Evolutionary conservation across 2,329 filamentous ascomycete species (phyloP).

Genomic region (Aspergillus sp.): DNA sequence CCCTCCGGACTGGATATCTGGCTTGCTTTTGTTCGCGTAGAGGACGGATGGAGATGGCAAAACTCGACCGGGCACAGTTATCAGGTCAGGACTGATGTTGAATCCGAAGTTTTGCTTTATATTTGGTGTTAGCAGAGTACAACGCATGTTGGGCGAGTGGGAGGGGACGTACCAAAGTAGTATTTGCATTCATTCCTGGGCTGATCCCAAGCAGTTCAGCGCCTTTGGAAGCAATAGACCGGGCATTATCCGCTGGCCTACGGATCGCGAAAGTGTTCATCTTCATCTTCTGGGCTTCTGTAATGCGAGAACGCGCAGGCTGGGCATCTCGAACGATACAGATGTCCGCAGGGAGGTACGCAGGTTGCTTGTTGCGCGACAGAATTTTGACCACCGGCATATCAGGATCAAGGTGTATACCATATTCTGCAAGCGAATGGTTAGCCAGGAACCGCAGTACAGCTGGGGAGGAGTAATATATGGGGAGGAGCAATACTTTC

Average conservation of each 20-base stretch:
- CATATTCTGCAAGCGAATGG: conserved; percentile 30
- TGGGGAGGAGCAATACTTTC: conserved; percentile 19
- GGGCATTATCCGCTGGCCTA: conserved; percentile 63
- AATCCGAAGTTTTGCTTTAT: conserved; percentile 62
- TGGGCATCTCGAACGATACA: conserved; percentile 66
- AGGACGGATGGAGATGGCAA: conserved; percentile 59
- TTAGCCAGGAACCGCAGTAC: background rate
- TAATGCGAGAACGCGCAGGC: conserved; percentile 59
- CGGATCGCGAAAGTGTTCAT: conserved; percentile 76
- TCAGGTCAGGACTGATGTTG: conserved; percentile 45
- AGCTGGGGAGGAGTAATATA: too few species aligned
- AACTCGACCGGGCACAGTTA: conserved; percentile 72
- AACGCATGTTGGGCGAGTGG: background rate
- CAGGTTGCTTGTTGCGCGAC: conserved; percentile 56
- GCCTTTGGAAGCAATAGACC: conserved; percentile 61
- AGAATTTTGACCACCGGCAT: conserved; percentile 64
- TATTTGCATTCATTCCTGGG: conserved; percentile 38
- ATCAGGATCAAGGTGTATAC: conserved; percentile 36
- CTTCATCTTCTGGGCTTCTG: conserved; percentile 57
- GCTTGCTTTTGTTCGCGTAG: conserved; percentile 49
- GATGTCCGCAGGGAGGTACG: conserved; percentile 66
- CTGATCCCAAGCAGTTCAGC: conserved; percentile 58
- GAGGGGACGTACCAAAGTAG: conserved; percentile 41
- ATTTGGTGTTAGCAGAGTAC: background rate
- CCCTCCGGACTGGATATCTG: conserved; percentile 40